A percentile compares a stretch with the other conserved stretches of the same genome.
Evolutionary conservation across 78 protist genomes (phyloP).

Genomic region (Mantamonas sphyraenae): DNA sequence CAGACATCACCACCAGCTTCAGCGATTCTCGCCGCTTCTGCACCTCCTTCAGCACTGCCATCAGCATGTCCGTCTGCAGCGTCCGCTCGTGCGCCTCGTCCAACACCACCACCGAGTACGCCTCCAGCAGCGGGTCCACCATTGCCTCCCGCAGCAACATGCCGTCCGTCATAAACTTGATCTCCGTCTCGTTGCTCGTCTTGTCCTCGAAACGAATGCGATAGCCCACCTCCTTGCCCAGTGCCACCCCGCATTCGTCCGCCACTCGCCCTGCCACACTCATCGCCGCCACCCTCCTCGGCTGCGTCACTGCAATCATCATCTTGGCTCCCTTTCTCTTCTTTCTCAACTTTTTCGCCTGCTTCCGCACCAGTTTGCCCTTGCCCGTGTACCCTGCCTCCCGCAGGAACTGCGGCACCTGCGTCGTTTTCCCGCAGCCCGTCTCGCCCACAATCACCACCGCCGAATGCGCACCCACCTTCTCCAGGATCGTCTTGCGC

Average conservation of each 20-base stretch:
- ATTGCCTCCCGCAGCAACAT: constrained; percentile 67
- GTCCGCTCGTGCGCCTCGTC: constrained; percentile 92
- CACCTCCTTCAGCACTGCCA: constrained; percentile 58
- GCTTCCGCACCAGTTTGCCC: not conserved
- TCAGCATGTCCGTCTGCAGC: constrained; percentile 69
- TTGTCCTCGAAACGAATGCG: constrained; percentile 59
- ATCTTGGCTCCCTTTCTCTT: not conserved
- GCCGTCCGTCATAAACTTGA: constrained; percentile 74
- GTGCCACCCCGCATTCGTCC: constrained; percentile 13
- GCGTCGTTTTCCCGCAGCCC: constrained; percentile 80
- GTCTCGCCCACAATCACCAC: constrained; percentile 58
- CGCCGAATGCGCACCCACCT: not conserved
- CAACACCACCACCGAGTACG: constrained; percentile 44
- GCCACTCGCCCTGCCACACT: constrained; percentile 60
- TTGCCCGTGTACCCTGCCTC: not conserved
- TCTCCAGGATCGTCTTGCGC: not conserved
- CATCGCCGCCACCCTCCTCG: constrained; percentile 70
- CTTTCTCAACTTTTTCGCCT: constrained; percentile 3
- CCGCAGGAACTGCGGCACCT: constrained; percentile 53
- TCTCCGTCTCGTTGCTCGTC: constrained; percentile 9
- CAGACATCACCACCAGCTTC: constrained; percentile 72
- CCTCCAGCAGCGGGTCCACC: constrained; percentile 38
- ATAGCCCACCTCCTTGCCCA: constrained; percentile 63
- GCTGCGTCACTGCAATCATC: constrained; percentile 53
- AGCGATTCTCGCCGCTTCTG: constrained; percentile 25